These are phyloP conservation scores for Hemisphaericaspora subhashii DNA, from an alignment of 1,139 yeast species.

Conservation along the genomic window DNA sequence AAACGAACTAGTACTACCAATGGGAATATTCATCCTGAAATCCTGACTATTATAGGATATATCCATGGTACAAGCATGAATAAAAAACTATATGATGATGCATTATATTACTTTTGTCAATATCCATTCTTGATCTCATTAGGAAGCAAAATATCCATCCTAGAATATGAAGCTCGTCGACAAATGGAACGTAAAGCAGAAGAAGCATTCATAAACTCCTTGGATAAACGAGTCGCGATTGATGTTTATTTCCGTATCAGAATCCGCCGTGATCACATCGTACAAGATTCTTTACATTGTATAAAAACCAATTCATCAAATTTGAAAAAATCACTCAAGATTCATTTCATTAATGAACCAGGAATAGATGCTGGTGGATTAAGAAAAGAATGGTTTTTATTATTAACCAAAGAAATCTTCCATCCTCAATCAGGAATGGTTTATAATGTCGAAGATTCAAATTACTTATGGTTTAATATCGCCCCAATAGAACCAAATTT, in stretches of 20 bases:
- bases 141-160: constrained; percentile 75
- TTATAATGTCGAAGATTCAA: constrained; percentile 64
- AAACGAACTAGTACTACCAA: constrained; percentile 11
- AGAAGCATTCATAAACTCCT: constrained; percentile 78
- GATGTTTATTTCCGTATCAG: constrained; percentile 69
- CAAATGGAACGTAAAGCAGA: constrained; percentile 89
- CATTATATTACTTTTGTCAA: constrained; percentile 65
- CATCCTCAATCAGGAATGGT: constrained; percentile 66
- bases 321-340: constrained; percentile 70
- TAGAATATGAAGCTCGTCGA: constrained; percentile 80
- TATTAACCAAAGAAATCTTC: constrained; percentile 69
- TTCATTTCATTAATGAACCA: constrained; percentile 82
- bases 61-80: constrained; percentile 39
- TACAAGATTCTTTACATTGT: constrained; percentile 73
- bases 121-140: constrained; percentile 80
- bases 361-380: constrained; percentile 96
- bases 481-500: constrained; percentile 44
- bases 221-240: constrained; percentile 59
- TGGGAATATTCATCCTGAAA: constrained; percentile 23
- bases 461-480: constrained; percentile 71
- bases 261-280: constrained; percentile 66
- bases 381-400: constrained; percentile 86
- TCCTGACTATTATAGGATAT: constrained; percentile 45
- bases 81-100: constrained; percentile 23
- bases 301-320: constrained; percentile 60